phyloP scores from a whole-genome alignment of 2,329 filamentous ascomycete species.

The Juglanconis juglandina region DNA sequence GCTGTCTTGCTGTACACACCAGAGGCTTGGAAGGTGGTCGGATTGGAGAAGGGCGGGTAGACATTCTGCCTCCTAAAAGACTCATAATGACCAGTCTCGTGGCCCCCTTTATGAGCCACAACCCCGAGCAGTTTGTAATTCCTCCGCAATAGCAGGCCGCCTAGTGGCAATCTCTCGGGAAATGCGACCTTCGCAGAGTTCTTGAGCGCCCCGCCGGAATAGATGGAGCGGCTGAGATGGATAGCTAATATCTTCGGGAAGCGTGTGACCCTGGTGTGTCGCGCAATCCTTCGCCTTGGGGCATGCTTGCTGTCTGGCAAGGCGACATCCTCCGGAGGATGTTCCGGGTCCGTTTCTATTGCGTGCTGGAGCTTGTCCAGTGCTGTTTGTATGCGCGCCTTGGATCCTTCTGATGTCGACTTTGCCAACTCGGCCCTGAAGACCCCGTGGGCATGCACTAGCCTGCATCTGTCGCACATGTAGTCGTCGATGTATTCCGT shows the following conservation, averaged over 20 bases:
- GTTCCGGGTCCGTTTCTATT: constrained; percentile 78
- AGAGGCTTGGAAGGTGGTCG: constrained; percentile 72
- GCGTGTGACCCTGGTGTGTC: constrained; percentile 78
- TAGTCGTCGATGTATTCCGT: constrained; percentile 96
- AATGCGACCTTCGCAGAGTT: constrained; percentile 94
- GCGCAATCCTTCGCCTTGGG: constrained; percentile 79
- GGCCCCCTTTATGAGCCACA: constrained; percentile 91
- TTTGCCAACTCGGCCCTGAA: constrained; percentile 59
- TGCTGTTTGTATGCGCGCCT: constrained; percentile 49
- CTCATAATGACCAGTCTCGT: constrained; percentile 96
- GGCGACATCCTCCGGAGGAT: constrained; percentile 65
- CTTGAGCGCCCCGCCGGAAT: constrained; percentile 75
- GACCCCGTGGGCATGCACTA: constrained; percentile 71
- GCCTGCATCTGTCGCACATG: constrained; percentile 86
- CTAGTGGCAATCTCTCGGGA: constrained; percentile 79
- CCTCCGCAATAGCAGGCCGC: constrained; percentile 71
- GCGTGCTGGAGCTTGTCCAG: constrained; percentile 65
- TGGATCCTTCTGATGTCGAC: constrained; percentile 51
- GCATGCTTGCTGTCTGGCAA: constrained; percentile 72
- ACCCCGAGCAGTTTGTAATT: constrained; percentile 82
- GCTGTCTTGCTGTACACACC: constrained; percentile 67
- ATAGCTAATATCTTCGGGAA: constrained; percentile 91
- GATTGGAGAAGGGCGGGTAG: constrained; percentile 76
- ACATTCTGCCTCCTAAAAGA: constrained; percentile 86
- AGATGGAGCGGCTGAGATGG: constrained; percentile 91